These are phyloP conservation scores for Coprinellus micaceus DNA, from an alignment of 768 basidiomycete genomes.

Conservation along the genomic window DNA sequence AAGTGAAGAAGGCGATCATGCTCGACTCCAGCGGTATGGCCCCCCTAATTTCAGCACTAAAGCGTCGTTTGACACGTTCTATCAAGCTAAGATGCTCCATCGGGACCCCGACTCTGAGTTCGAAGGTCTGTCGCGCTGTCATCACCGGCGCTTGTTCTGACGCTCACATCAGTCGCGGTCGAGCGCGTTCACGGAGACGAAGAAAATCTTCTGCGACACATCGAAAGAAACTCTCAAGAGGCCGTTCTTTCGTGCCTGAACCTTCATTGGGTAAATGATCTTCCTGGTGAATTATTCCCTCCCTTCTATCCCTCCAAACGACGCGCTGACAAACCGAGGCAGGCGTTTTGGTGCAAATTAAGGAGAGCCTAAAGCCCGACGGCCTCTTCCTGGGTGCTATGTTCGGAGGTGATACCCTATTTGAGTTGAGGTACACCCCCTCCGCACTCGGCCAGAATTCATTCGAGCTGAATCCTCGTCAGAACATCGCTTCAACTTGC, in stretches of 20 bases:
- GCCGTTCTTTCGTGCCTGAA: constrained; percentile 88
- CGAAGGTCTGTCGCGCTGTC: constrained; percentile 51
- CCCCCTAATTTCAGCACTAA: neutral
- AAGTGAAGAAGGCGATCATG: constrained; percentile 73
- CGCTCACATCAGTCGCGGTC: constrained; percentile 55
- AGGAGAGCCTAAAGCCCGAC: constrained; percentile 79
- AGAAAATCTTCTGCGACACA: constrained; percentile 64
- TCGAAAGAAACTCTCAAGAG: constrained; percentile 78
- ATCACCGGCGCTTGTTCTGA: neutral
- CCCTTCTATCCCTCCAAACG: neutral
- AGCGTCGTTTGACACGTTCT: neutral
- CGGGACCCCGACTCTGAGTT: constrained; percentile 79
- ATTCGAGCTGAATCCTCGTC: too few relatives aligned
- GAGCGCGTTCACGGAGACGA: constrained; percentile 81
- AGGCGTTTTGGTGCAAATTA: constrained; percentile 87
- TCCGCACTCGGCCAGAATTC: too few relatives aligned
- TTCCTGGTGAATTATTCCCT: constrained; percentile 62
- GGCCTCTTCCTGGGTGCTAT: constrained; percentile 94
- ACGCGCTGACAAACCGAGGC: neutral
- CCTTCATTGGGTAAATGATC: constrained; percentile 96
- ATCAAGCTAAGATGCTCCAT: constrained; percentile 42
- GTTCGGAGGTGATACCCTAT: constrained; percentile 93
- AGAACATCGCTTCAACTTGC: constrained; percentile 93
- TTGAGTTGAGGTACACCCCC: constrained; percentile 75
- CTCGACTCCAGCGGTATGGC: constrained; percentile 81